Conservation (phyloP, 371 early-diverging fungal species). For the Haplosporangium sp. region DNA sequence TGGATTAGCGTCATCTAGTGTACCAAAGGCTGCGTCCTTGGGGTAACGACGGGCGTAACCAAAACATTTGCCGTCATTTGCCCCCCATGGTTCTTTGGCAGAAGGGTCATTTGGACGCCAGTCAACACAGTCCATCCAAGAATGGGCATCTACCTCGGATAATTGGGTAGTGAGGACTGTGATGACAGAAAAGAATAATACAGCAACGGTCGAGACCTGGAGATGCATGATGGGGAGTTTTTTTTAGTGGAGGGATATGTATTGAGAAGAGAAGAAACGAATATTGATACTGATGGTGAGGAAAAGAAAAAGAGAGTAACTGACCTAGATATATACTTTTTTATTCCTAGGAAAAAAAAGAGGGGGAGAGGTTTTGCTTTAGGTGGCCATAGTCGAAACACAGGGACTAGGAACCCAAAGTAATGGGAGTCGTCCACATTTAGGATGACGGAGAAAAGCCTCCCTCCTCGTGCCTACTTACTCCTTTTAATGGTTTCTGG, state of each 20-base stretch:
- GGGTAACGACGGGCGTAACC: constrained; percentile 41
- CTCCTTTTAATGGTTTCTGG: too few relatives aligned
- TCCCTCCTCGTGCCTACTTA: too few relatives aligned
- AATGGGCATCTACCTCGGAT: constrained; percentile 24
- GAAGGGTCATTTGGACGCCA: constrained; percentile 19
- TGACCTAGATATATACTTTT: too few relatives aligned
- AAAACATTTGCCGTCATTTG: constrained; percentile 18
- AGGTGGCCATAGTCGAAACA: background rate
- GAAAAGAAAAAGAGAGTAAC: background rate
- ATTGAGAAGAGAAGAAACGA: background rate
- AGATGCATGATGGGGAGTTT: background rate
- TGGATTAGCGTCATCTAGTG: constrained; percentile 14
- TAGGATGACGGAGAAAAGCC: background rate
- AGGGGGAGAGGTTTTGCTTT: too few relatives aligned
- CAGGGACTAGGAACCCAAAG: background rate
- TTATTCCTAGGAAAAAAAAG: too few relatives aligned
- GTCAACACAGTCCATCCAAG: constrained; percentile 32
- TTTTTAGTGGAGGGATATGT: background rate
- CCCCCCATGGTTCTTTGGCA: constrained; percentile 11
- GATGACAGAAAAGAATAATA: background rate
- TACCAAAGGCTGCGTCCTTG: constrained; percentile 6
- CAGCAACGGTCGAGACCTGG: background rate
- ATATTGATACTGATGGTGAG: background rate
- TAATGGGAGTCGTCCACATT: background rate
- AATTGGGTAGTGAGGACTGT: constrained; percentile 1